Conservation (phyloP, 495 filamentous ascomycete species). For the Lasiosphaeriaceae sp. region DNA sequence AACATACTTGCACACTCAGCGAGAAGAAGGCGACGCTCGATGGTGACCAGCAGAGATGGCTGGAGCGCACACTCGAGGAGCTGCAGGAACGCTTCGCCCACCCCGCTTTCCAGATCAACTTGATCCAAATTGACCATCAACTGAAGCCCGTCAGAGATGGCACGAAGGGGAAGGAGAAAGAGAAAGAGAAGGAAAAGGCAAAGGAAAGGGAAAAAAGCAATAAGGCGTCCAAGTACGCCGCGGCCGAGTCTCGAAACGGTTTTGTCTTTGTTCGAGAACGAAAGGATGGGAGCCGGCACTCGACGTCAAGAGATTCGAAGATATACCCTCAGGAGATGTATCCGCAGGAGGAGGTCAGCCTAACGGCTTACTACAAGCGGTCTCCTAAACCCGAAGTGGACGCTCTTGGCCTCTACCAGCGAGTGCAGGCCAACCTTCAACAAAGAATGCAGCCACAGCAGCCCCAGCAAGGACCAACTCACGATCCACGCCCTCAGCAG, state of each 20-base stretch:
- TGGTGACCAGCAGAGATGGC: conserved; percentile 25
- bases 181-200: conserved; percentile 7
- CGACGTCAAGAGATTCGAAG: conserved; percentile 1
- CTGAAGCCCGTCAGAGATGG: conserved; percentile 2
- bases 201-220: background rate
- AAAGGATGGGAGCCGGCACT: background rate
- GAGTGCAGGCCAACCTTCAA: background rate
- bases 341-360: conserved; percentile 24
- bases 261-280: background rate
- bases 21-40: conserved; percentile 29
- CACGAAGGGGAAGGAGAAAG: conserved; percentile 10
- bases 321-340: background rate
- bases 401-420: conserved; percentile 20
- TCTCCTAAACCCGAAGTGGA: conserved; percentile 25
- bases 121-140: conserved; percentile 34
- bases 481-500: background rate
- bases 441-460: background rate
- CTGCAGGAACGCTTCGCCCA: conserved; percentile 15
- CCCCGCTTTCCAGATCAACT: conserved; percentile 22
- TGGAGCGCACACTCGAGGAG: conserved; percentile 27
- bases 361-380: conserved; percentile 38
- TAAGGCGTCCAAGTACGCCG: background rate
- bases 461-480: background rate
- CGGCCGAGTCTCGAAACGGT: background rate
- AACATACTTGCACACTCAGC: conserved; percentile 7